Evolutionary conservation across 306 rosid genomes (phyloP).

Genomic region (Medicago ruthenica): DNA sequence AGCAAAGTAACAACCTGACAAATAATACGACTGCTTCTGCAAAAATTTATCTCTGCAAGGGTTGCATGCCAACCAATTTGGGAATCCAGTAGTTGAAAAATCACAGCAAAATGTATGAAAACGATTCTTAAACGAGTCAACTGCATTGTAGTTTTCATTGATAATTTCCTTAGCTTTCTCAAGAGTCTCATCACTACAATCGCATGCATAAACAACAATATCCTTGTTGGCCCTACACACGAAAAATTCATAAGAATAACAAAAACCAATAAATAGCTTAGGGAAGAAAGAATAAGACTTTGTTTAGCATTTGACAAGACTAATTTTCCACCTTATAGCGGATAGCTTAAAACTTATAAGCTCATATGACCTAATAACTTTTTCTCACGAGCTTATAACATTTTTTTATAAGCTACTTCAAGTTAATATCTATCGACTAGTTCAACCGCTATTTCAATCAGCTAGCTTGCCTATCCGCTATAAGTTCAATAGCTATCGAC

Average conservation of each 20-base stretch:
- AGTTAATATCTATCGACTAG: neutral
- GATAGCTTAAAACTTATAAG: too few species aligned
- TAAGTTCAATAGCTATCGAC: too few species aligned
- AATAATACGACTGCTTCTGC: slow-evolving; percentile 35
- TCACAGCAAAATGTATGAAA: slow-evolving; percentile 79
- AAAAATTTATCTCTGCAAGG: slow-evolving; percentile 51
- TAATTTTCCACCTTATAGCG: neutral
- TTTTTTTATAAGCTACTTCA: neutral
- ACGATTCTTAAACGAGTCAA: slow-evolving; percentile 48
- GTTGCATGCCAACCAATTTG: slow-evolving; percentile 76
- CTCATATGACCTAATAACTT: too few species aligned
- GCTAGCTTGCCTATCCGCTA: too few species aligned
- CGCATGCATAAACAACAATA: slow-evolving; percentile 78
- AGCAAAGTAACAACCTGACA: slow-evolving; percentile 58
- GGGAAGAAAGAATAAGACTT: neutral
- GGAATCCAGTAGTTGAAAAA: slow-evolving; percentile 63
- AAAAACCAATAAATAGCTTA: neutral
- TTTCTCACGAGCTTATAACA: too few species aligned
- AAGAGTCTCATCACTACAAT: slow-evolving; percentile 77
- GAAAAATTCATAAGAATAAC: slow-evolving; percentile 38
- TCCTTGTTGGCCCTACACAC: slow-evolving; percentile 70
- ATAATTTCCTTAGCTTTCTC: slow-evolving; percentile 70
- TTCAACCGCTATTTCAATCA: neutral
- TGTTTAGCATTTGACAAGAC: too few species aligned
- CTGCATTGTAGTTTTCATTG: slow-evolving; percentile 28